Conservation (phyloP, 345 rosid genomes). For the Xanthoceras sorbifolium region DNA sequence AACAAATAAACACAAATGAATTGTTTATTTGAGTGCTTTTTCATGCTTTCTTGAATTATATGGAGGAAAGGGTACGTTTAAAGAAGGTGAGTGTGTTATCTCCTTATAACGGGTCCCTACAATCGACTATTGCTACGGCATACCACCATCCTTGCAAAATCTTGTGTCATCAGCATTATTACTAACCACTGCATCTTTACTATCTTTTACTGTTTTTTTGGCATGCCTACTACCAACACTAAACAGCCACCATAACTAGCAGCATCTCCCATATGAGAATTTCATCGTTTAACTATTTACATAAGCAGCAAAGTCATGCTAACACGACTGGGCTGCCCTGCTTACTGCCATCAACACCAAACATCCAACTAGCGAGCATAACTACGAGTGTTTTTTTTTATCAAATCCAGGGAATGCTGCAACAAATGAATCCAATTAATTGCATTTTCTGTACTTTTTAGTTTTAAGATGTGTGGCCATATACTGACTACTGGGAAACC, state of each 20-base stretch:
- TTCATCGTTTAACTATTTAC: too few relatives aligned
- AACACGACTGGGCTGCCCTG: too few relatives aligned
- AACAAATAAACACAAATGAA: not conserved
- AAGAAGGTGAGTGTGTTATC: not conserved
- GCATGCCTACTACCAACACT: not conserved
- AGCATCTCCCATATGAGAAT: too few relatives aligned
- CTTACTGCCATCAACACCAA: not conserved
- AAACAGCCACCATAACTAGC: not conserved
- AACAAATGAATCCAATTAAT: not conserved
- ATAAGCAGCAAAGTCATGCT: too few relatives aligned
- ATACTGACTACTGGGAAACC: not conserved
- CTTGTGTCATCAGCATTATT: not conserved
- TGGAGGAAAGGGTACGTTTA: not conserved
- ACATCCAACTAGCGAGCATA: not conserved
- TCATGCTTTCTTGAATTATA: conserved; percentile 6
- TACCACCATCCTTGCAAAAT: not conserved
- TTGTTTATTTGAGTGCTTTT: not conserved
- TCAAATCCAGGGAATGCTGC: not conserved
- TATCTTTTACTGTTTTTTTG: not conserved
- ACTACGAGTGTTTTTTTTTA: not conserved
- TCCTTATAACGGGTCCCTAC: not conserved
- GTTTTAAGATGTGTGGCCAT: not conserved
- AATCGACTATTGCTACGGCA: too few relatives aligned
- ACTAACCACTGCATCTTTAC: not conserved
- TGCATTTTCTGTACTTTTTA: not conserved